These are phyloP conservation scores for Stentor coeruleus DNA, from an alignment of 73 alveolate species.

Conservation along the genomic window DNA sequence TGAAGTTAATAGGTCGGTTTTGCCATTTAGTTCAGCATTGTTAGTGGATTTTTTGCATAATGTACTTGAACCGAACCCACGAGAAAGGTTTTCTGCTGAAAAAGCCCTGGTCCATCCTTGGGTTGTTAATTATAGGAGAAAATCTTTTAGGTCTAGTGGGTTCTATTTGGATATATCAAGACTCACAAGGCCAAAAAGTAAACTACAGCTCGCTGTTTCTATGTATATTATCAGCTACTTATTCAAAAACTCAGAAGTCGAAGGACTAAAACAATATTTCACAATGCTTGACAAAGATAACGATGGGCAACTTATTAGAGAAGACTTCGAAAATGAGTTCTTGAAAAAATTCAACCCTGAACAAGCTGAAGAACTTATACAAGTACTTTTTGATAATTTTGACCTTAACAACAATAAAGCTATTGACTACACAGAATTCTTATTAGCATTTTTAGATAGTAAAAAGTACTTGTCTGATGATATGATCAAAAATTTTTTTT, in stretches of 20 bases:
- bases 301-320: conserved; percentile 41
- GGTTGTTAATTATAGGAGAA: no score
- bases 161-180: background rate
- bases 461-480: no score
- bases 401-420: no score
- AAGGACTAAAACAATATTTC: conserved; percentile 28
- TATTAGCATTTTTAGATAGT: no score
- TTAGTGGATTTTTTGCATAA: conserved; percentile 51
- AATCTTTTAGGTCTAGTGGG: background rate
- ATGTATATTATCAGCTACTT: background rate
- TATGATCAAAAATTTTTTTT: no score
- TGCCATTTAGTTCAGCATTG: conserved; percentile 42
- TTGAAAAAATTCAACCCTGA: no score
- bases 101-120: conserved; percentile 47
- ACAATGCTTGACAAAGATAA: conserved; percentile 39
- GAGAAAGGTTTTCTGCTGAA: conserved; percentile 52
- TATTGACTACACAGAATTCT: no score
- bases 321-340: conserved; percentile 32
- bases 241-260: background rate
- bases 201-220: background rate
- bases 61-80: no score
- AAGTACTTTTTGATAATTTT: no score
- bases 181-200: background rate
- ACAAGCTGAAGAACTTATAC: no score
- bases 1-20: conserved; percentile 25